A percentile compares a stretch with the other conserved stretches of the same genome.
Evolutionary conservation across 257 asterid species (phyloP).

Genomic region (Solanum piurae): DNA sequence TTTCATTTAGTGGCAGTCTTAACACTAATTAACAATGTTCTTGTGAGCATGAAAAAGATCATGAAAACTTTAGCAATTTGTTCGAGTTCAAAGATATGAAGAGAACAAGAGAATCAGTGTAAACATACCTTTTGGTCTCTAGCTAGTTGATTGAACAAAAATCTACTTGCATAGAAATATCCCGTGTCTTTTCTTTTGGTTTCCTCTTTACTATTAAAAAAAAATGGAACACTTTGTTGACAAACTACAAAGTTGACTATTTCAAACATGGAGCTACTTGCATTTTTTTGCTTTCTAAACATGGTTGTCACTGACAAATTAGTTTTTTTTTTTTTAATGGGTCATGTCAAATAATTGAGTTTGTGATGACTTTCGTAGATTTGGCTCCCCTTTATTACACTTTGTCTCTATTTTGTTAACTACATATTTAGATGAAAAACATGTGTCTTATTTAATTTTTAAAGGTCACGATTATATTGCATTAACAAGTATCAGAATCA

Average conservation of each 20-base stretch:
- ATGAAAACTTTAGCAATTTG: neutral
- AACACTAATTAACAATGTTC: neutral
- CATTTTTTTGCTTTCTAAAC: neutral
- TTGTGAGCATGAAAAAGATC: neutral
- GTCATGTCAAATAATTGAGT: neutral
- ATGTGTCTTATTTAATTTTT: neutral
- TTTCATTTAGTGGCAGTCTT: neutral
- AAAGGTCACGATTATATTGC: neutral
- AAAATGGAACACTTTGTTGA: neutral
- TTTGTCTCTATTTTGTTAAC: too few relatives aligned
- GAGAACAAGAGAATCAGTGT: neutral
- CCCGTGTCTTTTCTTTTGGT: neutral
- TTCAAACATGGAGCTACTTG: neutral
- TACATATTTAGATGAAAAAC: too few relatives aligned
- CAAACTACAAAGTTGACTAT: neutral
- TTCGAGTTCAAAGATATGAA: neutral
- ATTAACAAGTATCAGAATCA: neutral
- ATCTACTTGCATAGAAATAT: neutral
- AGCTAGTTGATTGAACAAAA: neutral
- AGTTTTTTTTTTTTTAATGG: neutral
- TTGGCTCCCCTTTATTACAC: neutral
- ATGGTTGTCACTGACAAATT: neutral
- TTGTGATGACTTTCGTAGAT: neutral
- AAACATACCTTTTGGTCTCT: neutral
- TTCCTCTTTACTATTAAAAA: too few relatives aligned